Percentiles rank a stretch among this genome's conserved stretches.
phyloP scores from a whole-genome alignment of 495 filamentous ascomycete genomes.

The Gamarada debralockiae region DNA sequence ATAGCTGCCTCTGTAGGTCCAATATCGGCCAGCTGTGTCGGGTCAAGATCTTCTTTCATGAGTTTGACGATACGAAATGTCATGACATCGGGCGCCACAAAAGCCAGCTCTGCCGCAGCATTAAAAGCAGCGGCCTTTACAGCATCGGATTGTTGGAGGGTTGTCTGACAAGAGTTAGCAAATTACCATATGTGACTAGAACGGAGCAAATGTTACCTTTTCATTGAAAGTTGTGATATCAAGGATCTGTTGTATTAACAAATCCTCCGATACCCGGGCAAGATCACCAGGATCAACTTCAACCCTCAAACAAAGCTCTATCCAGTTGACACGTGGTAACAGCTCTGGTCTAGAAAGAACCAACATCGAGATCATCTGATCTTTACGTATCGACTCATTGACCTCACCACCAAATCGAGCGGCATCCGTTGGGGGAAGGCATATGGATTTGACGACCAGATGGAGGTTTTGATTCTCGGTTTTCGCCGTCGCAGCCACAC shows the following conservation, averaged over 20 bases:
- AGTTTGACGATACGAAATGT: slow-evolving; percentile 70
- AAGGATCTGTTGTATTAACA: slow-evolving; percentile 44
- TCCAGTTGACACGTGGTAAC: slow-evolving; percentile 79
- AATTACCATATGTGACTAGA: not conserved
- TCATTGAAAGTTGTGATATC: slow-evolving; percentile 40
- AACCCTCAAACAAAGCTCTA: slow-evolving; percentile 73
- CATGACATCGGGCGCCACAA: slow-evolving; percentile 83
- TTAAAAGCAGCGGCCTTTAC: slow-evolving; percentile 69
- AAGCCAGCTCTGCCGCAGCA: slow-evolving; percentile 85
- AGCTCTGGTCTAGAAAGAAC: slow-evolving; percentile 76
- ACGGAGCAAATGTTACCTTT: slow-evolving; percentile 33
- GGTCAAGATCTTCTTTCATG: slow-evolving; percentile 66
- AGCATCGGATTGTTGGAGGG: slow-evolving; percentile 30
- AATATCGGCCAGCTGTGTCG: slow-evolving; percentile 58
- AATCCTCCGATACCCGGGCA: slow-evolving; percentile 47
- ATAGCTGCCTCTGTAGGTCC: slow-evolving; percentile 88
- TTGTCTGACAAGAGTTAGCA: not conserved
- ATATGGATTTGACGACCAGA: slow-evolving; percentile 68
- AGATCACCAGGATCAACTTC: slow-evolving; percentile 79
- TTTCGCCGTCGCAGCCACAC: slow-evolving; percentile 64
- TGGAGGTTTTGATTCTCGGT: slow-evolving; percentile 55
- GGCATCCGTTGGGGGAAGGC: slow-evolving; percentile 42
- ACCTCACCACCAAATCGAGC: slow-evolving; percentile 32
- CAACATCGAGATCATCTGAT: slow-evolving; percentile 67
- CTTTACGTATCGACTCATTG: slow-evolving; percentile 43